Base-by-base conservation (phyloP, 1,284 basidiomycete species). In the Ceratobasidium sp. region DNA sequence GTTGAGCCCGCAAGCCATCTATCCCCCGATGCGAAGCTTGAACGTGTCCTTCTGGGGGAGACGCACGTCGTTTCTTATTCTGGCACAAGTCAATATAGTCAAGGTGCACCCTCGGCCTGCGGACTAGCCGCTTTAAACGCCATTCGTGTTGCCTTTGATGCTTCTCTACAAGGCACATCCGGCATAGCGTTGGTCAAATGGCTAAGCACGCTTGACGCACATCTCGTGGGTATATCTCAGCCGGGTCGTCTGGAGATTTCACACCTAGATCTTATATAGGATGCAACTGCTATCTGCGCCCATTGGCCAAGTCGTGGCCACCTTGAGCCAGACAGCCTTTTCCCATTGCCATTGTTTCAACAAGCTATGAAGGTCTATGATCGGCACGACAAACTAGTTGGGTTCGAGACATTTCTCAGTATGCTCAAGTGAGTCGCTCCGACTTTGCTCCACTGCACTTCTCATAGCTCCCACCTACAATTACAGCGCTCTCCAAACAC, bases 121-220 rank as follows among this genome's bases (percentile, higher is more conserved):
- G 89, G 89, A 22, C 82, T 91, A 29, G 89, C 88, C 6, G 85
- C 87, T 2, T 79, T 90, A 78, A 90, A 91, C 79, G 89, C 88
- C 76, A 87, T 86, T 3, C 81, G 88, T 64, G 77, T 87, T 11
- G 80, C 85, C 31, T 84, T 88, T 29, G 61, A 77, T 29, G 81
- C 80, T 61, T 83, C 84, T 65, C 75, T 79, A 34, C 79, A 78
- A 16, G 83, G 82, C 13, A 63, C 81, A 2, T 64, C 66, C 37
- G 81, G 81, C 34, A 80, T 80, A 34, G 77, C 76, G 65, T 77
- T 88, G 49, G 69, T 89, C 16, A 65, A 79, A 16, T 78, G 77
- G 46, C 87, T 84, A 73, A 37, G 81, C 76, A 39, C 13, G 54
- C 29, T 22, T 22, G 48, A 72, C n/a, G 58, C 58, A 22, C 69